These are phyloP conservation scores for Phytophthora colocasiae DNA, from an alignment of 352 stramenopile genomes.

Conservation along the genomic window DNA sequence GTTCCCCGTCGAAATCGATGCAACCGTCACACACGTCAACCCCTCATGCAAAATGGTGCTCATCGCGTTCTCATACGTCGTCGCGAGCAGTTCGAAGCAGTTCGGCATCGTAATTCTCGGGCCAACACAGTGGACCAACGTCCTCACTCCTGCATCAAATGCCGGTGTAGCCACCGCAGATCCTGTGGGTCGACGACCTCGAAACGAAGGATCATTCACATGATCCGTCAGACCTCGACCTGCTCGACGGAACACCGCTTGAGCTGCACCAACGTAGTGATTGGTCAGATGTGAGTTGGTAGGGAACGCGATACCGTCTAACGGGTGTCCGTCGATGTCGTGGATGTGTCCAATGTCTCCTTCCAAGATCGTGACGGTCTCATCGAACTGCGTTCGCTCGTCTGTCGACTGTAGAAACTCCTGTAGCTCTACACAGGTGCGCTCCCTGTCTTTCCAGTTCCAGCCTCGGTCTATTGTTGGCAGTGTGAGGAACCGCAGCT, in stretches of 20 bases:
- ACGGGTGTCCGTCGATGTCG: slow-evolving; percentile 30
- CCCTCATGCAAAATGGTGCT: slow-evolving; percentile 46
- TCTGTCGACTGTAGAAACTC: slow-evolving; percentile 47
- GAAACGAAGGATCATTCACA: slow-evolving; percentile 47
- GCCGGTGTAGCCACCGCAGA: slow-evolving; percentile 54
- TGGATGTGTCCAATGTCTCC: slow-evolving; percentile 47
- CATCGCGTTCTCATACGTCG: slow-evolving; percentile 56
- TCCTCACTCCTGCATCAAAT: slow-evolving; percentile 52
- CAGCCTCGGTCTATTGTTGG: slow-evolving; percentile 28
- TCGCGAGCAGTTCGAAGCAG: slow-evolving; percentile 45
- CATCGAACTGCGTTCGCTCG: slow-evolving; percentile 36
- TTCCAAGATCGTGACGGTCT: slow-evolving; percentile 35
- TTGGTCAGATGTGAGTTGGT: slow-evolving; percentile 50
- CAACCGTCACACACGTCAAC: slow-evolving; percentile 1
- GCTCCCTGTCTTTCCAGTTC: slow-evolving; percentile 32
- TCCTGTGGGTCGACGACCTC: slow-evolving; percentile 31
- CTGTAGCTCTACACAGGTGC: slow-evolving; percentile 41
- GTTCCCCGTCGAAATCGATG: too few relatives aligned
- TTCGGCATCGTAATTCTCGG: slow-evolving; percentile 43
- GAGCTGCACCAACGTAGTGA: slow-evolving; percentile 48
- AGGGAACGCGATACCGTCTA: slow-evolving; percentile 57
- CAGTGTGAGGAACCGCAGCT: slow-evolving; percentile 33
- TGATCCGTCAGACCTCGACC: slow-evolving; percentile 35
- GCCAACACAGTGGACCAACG: slow-evolving; percentile 67
- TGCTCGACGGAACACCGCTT: slow-evolving; percentile 54